Evolutionary conservation across 1,284 basidiomycete species (phyloP), one percentile per base, ranked within the genome.

Genomic region (Moesziomyces antarcticus): DNA sequence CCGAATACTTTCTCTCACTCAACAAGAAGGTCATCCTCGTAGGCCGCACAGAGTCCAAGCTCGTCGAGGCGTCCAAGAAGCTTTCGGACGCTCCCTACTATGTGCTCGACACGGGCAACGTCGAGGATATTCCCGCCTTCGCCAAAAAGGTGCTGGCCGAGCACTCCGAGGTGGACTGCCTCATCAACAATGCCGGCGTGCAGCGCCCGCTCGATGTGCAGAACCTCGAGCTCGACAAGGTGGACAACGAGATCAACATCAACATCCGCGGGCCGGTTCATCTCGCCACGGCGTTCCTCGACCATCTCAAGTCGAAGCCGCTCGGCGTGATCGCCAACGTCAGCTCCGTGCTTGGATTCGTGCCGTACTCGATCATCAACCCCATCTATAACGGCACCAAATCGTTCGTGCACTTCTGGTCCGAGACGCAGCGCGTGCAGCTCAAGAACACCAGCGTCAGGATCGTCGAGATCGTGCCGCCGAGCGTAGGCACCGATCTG

Each of bases 101-200:
- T 65, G 75, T 83, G 21, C 72, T 85, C 22, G 85, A 85, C 52
- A 83, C 83, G 6, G 85, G 84, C 16, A 78, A 84, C 35, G 72
- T 79, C 9, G 49, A 63, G 9, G 74, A 80, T 14, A 74, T 84
- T 27, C 65, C 79, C 5, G 52, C 77, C 1, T 84, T 85, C 59
- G 57, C 79, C 49, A 67, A 81, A 20, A 82, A 77, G 48, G 64
- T 86, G 30, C 66, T 79, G 20, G 53, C 57, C 18, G 84, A 86
- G 50, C 84, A 85, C 56, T 85, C 85, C 5, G 85, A 86, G 42
- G 74, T 85, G 33, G 85, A 86, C 71, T 85, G 84, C 49, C 58
- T 86, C 52, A 84, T 85, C 75, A 85, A 85, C 75, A 86, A 86
- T 73, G 85, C 85, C 5, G 85, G 85, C 6, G 85, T 86, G 0